Evolutionary conservation across 2,329 filamentous ascomycete genomes (phyloP), one percentile per base, ranked within the genome.

Genomic region (Beauveria caledonica): DNA sequence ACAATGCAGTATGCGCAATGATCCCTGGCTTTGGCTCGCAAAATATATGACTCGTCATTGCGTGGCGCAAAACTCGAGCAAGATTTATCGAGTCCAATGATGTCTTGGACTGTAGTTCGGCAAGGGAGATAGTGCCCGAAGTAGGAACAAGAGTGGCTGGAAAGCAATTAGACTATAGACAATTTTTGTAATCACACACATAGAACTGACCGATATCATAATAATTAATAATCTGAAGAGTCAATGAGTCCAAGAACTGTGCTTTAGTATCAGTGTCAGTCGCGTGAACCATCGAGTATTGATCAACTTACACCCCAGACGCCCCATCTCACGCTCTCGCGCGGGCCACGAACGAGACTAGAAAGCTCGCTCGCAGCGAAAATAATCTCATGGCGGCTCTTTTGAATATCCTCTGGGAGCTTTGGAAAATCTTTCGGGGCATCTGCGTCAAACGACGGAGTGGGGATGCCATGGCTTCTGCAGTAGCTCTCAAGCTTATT

Each of bases 41-140:
- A 69, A 86, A 85, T 61, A 86, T 75, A 11, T 74, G 72, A 64
- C 78, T 81, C 13, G 81, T 84, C 76, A 85, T 85, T 44, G 78
- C 81, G 67, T 84, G 78, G 8, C 83, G 79, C 29, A 83, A 69
- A 7, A 81, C 70, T 50, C 80, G 78, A 13, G 77, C 74, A 19
- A 83, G 72, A 65, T 82, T 82, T 63, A 78, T 73, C 29, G 77
- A 70, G 64, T 80, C 77, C 23, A 83, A 68, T 0, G 73, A 65
- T 0, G 78, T 79, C 63, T 77, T 77, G 49, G 71, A 64, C 53
- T 78, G 70, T 3, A 83, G 76, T 52, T 81, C 73, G 25, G 69
- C 58, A 23, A 82, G 73, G 1, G 76, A 68, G 58, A 80, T 80
- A 45, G 78, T 73, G 25, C 69, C 67, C 19, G 77, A 66, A 25